Conservation (phyloP, 2,329 filamentous ascomycete species). For the Ascochyta rabiei region DNA sequence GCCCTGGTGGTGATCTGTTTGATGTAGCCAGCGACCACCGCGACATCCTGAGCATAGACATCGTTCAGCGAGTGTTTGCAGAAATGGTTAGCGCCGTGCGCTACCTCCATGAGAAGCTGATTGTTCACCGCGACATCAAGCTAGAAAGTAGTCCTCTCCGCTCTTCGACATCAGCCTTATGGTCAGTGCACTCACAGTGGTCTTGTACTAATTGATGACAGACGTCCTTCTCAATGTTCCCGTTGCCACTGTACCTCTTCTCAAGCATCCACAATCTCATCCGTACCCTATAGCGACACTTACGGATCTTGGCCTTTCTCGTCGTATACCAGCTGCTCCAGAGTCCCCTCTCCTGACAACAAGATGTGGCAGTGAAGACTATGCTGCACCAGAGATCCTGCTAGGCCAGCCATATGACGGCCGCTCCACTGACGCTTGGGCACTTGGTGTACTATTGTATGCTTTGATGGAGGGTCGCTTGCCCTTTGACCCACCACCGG, state of each 20-base stretch:
- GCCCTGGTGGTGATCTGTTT: slow-evolving; percentile 92
- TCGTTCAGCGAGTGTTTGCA: slow-evolving; percentile 85
- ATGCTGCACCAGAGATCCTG: slow-evolving; percentile 93
- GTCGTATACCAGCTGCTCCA: slow-evolving; percentile 73
- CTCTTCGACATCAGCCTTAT: slow-evolving; percentile 18
- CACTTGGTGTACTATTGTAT: slow-evolving; percentile 89
- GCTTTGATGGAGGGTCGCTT: slow-evolving; percentile 90
- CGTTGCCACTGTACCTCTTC: slow-evolving; percentile 67
- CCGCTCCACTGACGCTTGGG: slow-evolving; percentile 91
- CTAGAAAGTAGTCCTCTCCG: slow-evolving; percentile 77
- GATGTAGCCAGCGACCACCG: slow-evolving; percentile 81
- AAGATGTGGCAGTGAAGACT: slow-evolving; percentile 94
- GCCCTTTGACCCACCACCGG: slow-evolving; percentile 88
- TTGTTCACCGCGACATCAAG: slow-evolving; percentile 97
- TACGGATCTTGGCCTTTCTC: slow-evolving; percentile 88
- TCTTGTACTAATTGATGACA: slow-evolving; percentile 51
- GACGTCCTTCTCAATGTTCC: slow-evolving; percentile 91
- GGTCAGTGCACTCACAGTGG: slow-evolving; percentile 30
- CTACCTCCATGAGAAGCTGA: slow-evolving; percentile 83
- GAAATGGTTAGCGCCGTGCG: slow-evolving; percentile 84
- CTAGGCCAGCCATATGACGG: slow-evolving; percentile 96
- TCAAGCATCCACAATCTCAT: slow-evolving; percentile 73
- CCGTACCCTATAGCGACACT: slow-evolving; percentile 85
- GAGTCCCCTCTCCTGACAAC: slow-evolving; percentile 90
- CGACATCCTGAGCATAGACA: slow-evolving; percentile 67